phyloP scores from a whole-genome alignment of 768 basidiomycete genomes.

The Lactarius sp. region DNA sequence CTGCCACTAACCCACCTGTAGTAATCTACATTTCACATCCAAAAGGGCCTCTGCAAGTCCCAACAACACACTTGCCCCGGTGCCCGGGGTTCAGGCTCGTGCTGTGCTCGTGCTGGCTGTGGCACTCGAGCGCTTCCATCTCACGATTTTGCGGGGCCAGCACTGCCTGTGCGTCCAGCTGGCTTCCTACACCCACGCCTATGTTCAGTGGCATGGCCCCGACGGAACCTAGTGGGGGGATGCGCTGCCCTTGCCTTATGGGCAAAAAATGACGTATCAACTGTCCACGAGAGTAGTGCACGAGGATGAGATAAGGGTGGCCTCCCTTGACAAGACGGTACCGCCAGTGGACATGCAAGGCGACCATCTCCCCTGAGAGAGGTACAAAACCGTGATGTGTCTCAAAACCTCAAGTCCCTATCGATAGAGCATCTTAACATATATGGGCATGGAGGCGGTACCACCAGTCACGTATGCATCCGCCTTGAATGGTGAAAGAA shows the following conservation, averaged over 20 bases:
- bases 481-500: constrained; percentile 43
- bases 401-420: constrained; percentile 78
- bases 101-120: constrained; percentile 37
- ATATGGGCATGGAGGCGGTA: neutral
- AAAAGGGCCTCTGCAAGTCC: too few relatives aligned
- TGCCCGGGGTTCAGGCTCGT: constrained; percentile 29
- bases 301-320: constrained; percentile 61
- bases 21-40: too few relatives aligned
- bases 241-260: constrained; percentile 69
- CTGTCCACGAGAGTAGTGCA: constrained; percentile 71
- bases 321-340: constrained; percentile 72
- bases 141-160: constrained; percentile 58
- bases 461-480: constrained; percentile 44
- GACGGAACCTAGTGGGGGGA: constrained; percentile 23
- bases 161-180: constrained; percentile 50
- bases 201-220: constrained; percentile 15
- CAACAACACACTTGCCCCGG: constrained; percentile 13
- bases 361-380: constrained; percentile 50
- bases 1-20: too few relatives aligned
- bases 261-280: constrained; percentile 46
- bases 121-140: constrained; percentile 67
- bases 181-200: constrained; percentile 12
- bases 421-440: constrained; percentile 16
- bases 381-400: constrained; percentile 76
- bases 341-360: constrained; percentile 64